A percentile compares a stretch with the other conserved stretches of the same genome.
phyloP scores from a whole-genome alignment of 257 asterid species.

The Nicotiana noctiflora region DNA sequence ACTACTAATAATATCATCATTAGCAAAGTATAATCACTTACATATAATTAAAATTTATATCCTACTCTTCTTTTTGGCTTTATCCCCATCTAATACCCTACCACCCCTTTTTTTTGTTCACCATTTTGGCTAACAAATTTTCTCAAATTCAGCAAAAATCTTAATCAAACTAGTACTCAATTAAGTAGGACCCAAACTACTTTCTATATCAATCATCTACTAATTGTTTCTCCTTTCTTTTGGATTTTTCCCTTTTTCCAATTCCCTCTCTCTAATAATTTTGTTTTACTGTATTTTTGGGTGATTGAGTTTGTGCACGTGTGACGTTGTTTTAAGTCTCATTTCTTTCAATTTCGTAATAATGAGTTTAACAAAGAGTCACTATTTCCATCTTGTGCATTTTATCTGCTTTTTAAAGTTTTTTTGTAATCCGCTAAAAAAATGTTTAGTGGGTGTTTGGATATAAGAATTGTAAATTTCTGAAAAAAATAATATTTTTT shows the following conservation, averaged over 20 bases:
- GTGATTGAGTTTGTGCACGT: constrained; percentile 24
- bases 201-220: neutral
- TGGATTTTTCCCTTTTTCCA: neutral
- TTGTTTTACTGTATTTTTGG: neutral
- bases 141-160: constrained; percentile 32
- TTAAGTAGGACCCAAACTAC: constrained; percentile 10
- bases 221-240: neutral
- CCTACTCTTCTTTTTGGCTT: neutral
- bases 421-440: neutral
- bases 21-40: neutral
- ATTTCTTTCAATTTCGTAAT: constrained; percentile 1
- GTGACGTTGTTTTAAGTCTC: constrained; percentile 25
- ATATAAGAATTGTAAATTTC: no score
- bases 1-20: constrained; percentile 17
- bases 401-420: neutral
- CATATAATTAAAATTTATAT: neutral
- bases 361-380: neutral
- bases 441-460: no score
- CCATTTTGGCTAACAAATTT: constrained; percentile 23
- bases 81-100: constrained; percentile 8
- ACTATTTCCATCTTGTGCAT: neutral
- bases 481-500: no score
- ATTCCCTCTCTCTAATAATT: constrained; percentile 20
- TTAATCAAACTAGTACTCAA: neutral
- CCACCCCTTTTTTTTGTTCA: constrained; percentile 13